Evolutionary conservation across 345 rosid species (phyloP).

Genomic region (Geranium brycei): DNA sequence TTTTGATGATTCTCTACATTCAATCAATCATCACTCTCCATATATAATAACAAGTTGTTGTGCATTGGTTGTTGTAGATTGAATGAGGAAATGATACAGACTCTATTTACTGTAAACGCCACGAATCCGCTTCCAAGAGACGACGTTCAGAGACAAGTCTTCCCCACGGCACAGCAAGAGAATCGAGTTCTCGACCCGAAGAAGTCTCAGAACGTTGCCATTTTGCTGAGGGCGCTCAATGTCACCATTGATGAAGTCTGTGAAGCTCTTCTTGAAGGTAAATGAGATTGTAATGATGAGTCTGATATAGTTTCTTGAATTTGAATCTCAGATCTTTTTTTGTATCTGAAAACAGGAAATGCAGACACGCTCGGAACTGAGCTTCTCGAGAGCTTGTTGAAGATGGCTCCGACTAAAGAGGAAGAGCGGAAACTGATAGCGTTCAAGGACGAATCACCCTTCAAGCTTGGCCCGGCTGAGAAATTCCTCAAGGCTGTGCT

Average conservation of each 20-base stretch:
- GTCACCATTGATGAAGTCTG: constrained; percentile 89
- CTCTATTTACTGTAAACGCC: constrained; percentile 56
- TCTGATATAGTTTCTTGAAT: not conserved
- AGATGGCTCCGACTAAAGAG: constrained; percentile 92
- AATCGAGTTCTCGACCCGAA: constrained; percentile 73
- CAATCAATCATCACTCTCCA: not conserved
- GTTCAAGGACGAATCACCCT: constrained; percentile 62
- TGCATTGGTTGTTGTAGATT: constrained; percentile 35
- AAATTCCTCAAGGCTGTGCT: constrained; percentile 77
- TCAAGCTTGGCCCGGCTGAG: constrained; percentile 84
- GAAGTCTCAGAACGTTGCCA: constrained; percentile 86
- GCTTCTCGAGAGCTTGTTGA: constrained; percentile 76
- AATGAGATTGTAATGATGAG: not conserved
- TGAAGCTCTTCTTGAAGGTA: constrained; percentile 86
- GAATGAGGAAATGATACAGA: constrained; percentile 96
- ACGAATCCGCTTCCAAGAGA: constrained; percentile 36
- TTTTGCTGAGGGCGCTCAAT: constrained; percentile 82
- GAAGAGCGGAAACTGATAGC: constrained; percentile 72
- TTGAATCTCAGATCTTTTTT: not conserved
- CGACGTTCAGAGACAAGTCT: constrained; percentile 17
- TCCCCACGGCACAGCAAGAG: constrained; percentile 34
- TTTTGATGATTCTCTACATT: not conserved
- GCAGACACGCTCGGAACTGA: constrained; percentile 78
- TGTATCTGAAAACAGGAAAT: constrained; percentile 42
- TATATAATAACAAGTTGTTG: not conserved